These are phyloP conservation scores for Fomitopsis schrenkii DNA, from an alignment of 1,284 basidiomycete species.

Conservation along the genomic window DNA sequence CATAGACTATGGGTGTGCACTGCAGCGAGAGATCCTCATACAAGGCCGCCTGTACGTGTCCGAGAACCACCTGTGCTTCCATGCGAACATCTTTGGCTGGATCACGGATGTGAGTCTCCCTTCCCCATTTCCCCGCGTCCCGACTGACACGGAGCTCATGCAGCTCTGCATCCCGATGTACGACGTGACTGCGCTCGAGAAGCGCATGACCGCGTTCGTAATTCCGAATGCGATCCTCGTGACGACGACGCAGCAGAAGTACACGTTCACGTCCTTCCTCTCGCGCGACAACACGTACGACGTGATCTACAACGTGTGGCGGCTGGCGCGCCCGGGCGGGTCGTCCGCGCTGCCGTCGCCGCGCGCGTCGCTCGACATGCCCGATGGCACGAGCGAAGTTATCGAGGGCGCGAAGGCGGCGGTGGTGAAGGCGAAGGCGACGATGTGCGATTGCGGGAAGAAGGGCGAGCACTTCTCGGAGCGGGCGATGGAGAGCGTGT, in stretches of 20 bases:
- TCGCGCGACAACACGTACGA: constrained; percentile 95
- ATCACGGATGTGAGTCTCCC: constrained; percentile 80
- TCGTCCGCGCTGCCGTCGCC: constrained; percentile 30
- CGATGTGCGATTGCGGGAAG: constrained; percentile 74
- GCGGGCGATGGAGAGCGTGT: constrained; percentile 70
- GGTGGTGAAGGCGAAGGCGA: constrained; percentile 42
- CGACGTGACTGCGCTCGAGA: constrained; percentile 89
- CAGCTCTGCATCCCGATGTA: constrained; percentile 90
- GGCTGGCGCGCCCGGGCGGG: constrained; percentile 81
- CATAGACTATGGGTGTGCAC: constrained; percentile 93
- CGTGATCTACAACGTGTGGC: constrained; percentile 96
- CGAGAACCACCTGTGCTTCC: constrained; percentile 97
- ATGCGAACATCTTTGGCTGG: constrained; percentile 99
- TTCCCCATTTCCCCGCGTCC: background rate
- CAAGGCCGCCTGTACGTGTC: constrained; percentile 97
- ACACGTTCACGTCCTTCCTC: constrained; percentile 95
- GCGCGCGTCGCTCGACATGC: constrained; percentile 21
- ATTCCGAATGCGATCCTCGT: constrained; percentile 98
- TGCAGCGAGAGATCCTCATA: constrained; percentile 94
- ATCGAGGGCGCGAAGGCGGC: constrained; percentile 7
- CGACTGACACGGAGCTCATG: constrained; percentile 7
- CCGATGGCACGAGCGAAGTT: constrained; percentile 11
- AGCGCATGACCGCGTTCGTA: constrained; percentile 98
- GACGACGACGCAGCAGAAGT: constrained; percentile 78
- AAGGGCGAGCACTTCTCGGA: constrained; percentile 73